Conservation (phyloP, 2,329 filamentous ascomycete genomes). For the Cladosporium oxysporum region DNA sequence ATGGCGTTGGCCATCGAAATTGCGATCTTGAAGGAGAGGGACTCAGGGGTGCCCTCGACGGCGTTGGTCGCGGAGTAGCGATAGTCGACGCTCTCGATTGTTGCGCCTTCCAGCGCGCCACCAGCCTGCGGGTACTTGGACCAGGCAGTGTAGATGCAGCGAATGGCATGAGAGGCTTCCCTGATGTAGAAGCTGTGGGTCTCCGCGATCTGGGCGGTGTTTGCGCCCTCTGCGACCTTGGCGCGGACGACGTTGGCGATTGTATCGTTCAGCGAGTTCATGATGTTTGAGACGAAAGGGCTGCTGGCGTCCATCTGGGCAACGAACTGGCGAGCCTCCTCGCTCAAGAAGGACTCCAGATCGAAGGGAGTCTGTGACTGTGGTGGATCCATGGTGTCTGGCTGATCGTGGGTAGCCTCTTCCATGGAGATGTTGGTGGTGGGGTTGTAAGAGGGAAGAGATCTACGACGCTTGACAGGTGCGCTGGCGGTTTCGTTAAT, state of each 20-base stretch:
- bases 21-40: not conserved
- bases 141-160: conserved; percentile 7
- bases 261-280: not conserved
- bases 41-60: not conserved
- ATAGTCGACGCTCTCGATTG: not conserved
- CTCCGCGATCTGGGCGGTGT: not conserved
- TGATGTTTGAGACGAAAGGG: not conserved
- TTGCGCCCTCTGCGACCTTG: not conserved
- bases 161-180: not conserved
- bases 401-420: too few relatives aligned
- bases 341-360: not conserved
- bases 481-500: not conserved
- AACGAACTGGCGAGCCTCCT: not conserved
- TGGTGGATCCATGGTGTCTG: not conserved
- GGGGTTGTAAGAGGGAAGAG: not conserved
- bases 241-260: not conserved
- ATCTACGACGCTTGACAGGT: not conserved
- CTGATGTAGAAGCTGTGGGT: not conserved
- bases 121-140: not conserved
- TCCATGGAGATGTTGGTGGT: not conserved
- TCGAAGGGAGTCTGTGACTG: not conserved
- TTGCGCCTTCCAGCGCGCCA: not conserved
- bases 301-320: not conserved
- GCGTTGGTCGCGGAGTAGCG: not conserved
- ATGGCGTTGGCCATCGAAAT: not conserved